These are phyloP conservation scores for Alternaria sp. DNA, from an alignment of 2,329 filamentous ascomycete species.

Conservation along the genomic window DNA sequence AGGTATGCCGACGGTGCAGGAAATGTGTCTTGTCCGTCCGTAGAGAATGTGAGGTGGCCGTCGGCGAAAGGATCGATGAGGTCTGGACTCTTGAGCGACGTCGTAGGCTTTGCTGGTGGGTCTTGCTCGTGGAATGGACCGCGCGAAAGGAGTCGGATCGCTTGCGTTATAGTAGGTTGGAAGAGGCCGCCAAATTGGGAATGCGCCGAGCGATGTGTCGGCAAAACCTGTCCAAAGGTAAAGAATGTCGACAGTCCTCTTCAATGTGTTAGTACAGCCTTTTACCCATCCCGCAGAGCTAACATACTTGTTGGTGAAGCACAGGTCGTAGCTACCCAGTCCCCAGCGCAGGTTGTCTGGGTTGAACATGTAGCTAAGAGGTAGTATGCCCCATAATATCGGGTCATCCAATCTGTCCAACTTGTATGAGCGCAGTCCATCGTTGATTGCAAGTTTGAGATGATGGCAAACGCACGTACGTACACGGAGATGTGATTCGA, in stretches of 20 bases:
- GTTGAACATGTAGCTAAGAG: slow-evolving; percentile 74
- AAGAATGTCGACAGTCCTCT: slow-evolving; percentile 82
- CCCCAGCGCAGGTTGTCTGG: slow-evolving; percentile 84
- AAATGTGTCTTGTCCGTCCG: slow-evolving; percentile 71
- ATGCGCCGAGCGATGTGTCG: slow-evolving; percentile 82
- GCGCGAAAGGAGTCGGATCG: slow-evolving; percentile 80
- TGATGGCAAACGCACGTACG: slow-evolving; percentile 64
- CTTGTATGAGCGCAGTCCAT: slow-evolving; percentile 26
- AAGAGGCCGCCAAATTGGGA: slow-evolving; percentile 84
- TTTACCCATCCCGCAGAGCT: not conserved
- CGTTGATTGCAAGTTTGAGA: slow-evolving; percentile 12
- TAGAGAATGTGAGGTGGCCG: slow-evolving; percentile 67
- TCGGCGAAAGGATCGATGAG: slow-evolving; percentile 64
- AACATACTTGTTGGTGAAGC: slow-evolving; percentile 82
- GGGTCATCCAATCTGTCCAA: slow-evolving; percentile 84
- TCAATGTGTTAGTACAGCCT: slow-evolving; percentile 25
- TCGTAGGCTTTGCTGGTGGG: slow-evolving; percentile 34
- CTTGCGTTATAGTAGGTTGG: slow-evolving; percentile 87
- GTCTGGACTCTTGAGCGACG: slow-evolving; percentile 42
- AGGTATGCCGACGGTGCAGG: slow-evolving; percentile 75
- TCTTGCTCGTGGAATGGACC: slow-evolving; percentile 56
- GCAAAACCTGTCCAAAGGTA: slow-evolving; percentile 85
- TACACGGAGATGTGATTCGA: slow-evolving; percentile 92
- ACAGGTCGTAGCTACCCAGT: slow-evolving; percentile 93
- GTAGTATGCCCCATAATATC: slow-evolving; percentile 89